phyloP scores from a whole-genome alignment of 352 stramenopile genomes.

The Phytophthora palmivora region DNA sequence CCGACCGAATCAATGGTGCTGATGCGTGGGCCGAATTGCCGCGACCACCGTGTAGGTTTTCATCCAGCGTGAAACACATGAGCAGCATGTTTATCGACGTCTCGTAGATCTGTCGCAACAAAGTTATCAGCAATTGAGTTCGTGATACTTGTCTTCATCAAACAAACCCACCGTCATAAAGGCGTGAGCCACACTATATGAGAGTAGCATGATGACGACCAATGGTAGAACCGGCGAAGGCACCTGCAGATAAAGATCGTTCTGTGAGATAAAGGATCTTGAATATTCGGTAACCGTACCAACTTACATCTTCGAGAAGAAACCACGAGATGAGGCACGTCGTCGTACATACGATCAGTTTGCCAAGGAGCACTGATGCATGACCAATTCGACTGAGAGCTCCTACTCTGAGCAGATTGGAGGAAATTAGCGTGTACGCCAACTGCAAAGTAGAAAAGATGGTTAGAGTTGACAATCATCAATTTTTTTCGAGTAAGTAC shows the following conservation, averaged over 20 bases:
- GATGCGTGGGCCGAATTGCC: constrained; percentile 74
- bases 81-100: constrained; percentile 88
- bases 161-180: constrained; percentile 74
- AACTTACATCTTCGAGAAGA: constrained; percentile 67
- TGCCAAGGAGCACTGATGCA: constrained; percentile 74
- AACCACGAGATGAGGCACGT: constrained; percentile 78
- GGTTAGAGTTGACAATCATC: constrained; percentile 3
- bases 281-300: background rate
- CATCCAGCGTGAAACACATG: constrained; percentile 87
- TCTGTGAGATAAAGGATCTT: constrained; percentile 6
- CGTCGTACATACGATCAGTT: constrained; percentile 77
- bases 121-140: constrained; percentile 2
- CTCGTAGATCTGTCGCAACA: constrained; percentile 72
- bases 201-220: constrained; percentile 71
- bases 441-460: constrained; percentile 39
- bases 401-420: constrained; percentile 70
- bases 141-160: background rate
- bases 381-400: constrained; percentile 73
- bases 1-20: constrained; percentile 67
- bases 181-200: constrained; percentile 77
- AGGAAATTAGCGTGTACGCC: constrained; percentile 73
- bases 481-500: constrained; percentile 26
- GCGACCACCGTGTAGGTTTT: constrained; percentile 81
- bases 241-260: constrained; percentile 29
- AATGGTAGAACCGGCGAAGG: constrained; percentile 74